phyloP scores from a whole-genome alignment of 441 rosid species.

The Macaranga tanarius region DNA sequence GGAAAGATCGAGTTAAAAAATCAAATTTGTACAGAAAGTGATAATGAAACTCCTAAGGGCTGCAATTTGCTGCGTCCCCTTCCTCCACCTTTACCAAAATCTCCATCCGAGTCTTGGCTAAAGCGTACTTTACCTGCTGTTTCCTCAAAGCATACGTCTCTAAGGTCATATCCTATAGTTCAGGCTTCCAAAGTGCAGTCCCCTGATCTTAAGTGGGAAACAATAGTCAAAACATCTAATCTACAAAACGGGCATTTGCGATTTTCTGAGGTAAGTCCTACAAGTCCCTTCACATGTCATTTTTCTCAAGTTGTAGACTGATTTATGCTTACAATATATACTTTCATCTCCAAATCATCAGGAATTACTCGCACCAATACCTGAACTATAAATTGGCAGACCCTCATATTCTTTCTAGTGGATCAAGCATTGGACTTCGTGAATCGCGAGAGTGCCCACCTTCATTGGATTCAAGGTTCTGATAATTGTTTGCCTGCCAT shows the following conservation, averaged over 20 bases:
- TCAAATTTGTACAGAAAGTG: constrained; percentile 21
- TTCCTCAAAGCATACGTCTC: constrained; percentile 41
- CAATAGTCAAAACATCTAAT: constrained; percentile 60
- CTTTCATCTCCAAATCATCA: constrained; percentile 28
- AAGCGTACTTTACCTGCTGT: constrained; percentile 62
- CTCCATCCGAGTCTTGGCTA: constrained; percentile 94
- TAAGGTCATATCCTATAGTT: constrained; percentile 36
- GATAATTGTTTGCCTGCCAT: not conserved
- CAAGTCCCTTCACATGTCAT: not conserved
- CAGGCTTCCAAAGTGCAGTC: constrained; percentile 31
- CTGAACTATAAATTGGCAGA: constrained; percentile 44
- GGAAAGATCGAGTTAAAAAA: constrained; percentile 30
- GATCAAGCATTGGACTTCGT: not conserved
- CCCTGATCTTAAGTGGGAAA: constrained; percentile 66
- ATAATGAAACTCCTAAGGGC: constrained; percentile 31
- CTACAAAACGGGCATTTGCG: constrained; percentile 51
- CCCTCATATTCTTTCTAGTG: not conserved
- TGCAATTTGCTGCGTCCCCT: constrained; percentile 35
- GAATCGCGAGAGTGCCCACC: not conserved
- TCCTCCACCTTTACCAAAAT: constrained; percentile 71
- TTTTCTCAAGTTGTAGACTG: not conserved
- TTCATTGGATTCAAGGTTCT: not conserved
- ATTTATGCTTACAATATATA: constrained; percentile 20
- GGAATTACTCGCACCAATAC: constrained; percentile 71
- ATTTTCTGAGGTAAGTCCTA: constrained; percentile 61